Evolutionary conservation across 2,329 filamentous ascomycete species (phyloP).

Genomic region (Metarhizium guizhouense): DNA sequence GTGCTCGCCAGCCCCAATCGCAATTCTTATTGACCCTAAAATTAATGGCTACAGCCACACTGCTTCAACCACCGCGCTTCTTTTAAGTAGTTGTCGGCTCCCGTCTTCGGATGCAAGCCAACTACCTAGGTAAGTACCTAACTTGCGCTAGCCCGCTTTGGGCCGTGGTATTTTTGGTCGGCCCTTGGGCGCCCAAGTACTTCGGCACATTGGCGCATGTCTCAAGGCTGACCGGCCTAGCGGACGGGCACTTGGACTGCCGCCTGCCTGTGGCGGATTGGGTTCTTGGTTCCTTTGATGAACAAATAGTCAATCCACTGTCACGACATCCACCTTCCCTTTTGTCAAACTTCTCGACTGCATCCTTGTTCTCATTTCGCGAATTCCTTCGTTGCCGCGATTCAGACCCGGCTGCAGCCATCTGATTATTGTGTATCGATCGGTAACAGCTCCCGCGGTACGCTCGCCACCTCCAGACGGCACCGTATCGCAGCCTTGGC

Average conservation of each 20-base stretch:
- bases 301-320: not conserved
- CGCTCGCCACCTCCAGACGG: not conserved
- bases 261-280: too few species aligned
- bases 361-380: not conserved
- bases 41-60: too few species aligned
- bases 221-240: too few species aligned
- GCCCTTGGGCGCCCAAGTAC: too few species aligned
- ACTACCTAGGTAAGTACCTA: too few species aligned
- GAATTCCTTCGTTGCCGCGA: not conserved
- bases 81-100: too few species aligned
- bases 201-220: too few species aligned
- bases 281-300: too few species aligned
- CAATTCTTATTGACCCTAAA: too few species aligned
- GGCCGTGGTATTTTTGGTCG: not conserved
- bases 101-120: too few species aligned
- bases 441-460: not conserved
- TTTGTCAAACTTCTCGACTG: not conserved
- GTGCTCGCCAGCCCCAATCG: too few species aligned
- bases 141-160: conserved; percentile 4
- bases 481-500: not conserved
- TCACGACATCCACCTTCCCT: not conserved
- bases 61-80: too few species aligned
- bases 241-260: not conserved
- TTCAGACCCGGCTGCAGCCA: not conserved
- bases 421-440: not conserved